A percentile compares a stretch with the other conserved stretches of the same genome.
phyloP scores from a whole-genome alignment of 1,139 yeast genomes.

The Suhomyces bokatorum region DNA sequence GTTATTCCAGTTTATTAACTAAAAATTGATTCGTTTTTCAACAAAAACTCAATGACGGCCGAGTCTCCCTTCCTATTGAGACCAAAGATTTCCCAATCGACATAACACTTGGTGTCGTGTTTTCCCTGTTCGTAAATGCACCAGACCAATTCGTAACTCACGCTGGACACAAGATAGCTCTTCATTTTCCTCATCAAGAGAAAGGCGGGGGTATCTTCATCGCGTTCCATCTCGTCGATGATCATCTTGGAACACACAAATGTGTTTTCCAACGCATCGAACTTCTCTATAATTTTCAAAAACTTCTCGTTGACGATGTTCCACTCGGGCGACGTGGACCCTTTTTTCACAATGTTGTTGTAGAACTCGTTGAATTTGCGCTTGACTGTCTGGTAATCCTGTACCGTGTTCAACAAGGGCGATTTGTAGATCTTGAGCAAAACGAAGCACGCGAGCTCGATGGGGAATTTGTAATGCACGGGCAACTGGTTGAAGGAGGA shows the following conservation, averaged over 20 bases:
- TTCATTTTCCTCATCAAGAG: constrained; percentile 39
- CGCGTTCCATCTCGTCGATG: constrained; percentile 1
- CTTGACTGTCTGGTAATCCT: constrained; percentile 36
- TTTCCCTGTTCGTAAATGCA: constrained; percentile 33
- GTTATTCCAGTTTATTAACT: background rate
- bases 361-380: constrained; percentile 31
- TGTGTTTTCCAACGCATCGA: constrained; percentile 22
- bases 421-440: constrained; percentile 39
- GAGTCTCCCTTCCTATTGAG: constrained; percentile 20
- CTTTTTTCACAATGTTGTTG: constrained; percentile 14
- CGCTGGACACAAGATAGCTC: constrained; percentile 40
- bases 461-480: constrained; percentile 41
- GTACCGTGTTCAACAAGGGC: constrained; percentile 33
- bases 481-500: constrained; percentile 38
- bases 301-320: constrained; percentile 28
- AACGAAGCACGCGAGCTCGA: constrained; percentile 36
- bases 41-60: constrained; percentile 25
- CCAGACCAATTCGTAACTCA: constrained; percentile 46
- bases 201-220: constrained; percentile 19
- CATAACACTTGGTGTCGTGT: constrained; percentile 7
- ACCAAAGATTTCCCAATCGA: constrained; percentile 37
- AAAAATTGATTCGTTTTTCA: constrained; percentile 18
- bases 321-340: constrained; percentile 22
- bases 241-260: constrained; percentile 12
- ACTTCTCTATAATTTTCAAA: constrained; percentile 32